Evolutionary conservation across 2,329 filamentous ascomycete genomes (phyloP), one percentile per base, ranked within the genome.

Genomic region (Fusarium humuli): DNA sequence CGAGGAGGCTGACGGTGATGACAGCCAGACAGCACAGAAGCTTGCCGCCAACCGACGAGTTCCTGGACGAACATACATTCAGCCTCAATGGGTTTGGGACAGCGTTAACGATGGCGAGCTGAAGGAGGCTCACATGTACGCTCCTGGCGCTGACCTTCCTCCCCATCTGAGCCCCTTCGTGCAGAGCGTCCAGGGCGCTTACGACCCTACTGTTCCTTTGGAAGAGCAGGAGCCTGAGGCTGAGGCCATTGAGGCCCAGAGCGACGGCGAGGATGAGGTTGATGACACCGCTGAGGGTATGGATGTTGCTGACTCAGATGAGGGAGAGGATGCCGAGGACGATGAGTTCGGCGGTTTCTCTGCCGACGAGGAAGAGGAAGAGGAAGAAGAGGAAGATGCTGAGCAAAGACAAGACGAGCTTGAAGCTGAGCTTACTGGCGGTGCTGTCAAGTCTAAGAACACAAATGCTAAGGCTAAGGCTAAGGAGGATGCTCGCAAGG

Each of bases 51-150:
- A 93, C 76, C 89, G 89, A 69, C 90, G 94, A 66, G 91, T 98
- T 67, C 94, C 95, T n/a, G 95, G 95, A 37, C 88, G 96, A 71
- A 94, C 90, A 69, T 99, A 99, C 75, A 83, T 99, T 59, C 96
- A 99, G 83, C 96, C 96, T 22, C 96, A 99, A 79, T 99, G 97
- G 95, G 90, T 99, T 6, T 99, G 96, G 96, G 96, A 99, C 78
- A 95, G 93, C 76, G 84, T 97, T 79, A 99, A 99, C 79, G 93
- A 96, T 47, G 93, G 94, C 68, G 94, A 95, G 80, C 84, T 99
- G 59, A 90, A 98, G 79, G 88, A 92, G 71, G 89, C 94, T 32
- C 94, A 98, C 77, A 82, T 94, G 37, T 99, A 99, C 77, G 93
- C 91, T 1, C 96, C 96, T 3, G 96, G 96, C 20, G 92, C 94